Evolutionary conservation across 768 basidiomycete genomes (phyloP), one percentile per base, ranked within the genome.

Genomic region (Phlebiopsis flavidoalba): DNA sequence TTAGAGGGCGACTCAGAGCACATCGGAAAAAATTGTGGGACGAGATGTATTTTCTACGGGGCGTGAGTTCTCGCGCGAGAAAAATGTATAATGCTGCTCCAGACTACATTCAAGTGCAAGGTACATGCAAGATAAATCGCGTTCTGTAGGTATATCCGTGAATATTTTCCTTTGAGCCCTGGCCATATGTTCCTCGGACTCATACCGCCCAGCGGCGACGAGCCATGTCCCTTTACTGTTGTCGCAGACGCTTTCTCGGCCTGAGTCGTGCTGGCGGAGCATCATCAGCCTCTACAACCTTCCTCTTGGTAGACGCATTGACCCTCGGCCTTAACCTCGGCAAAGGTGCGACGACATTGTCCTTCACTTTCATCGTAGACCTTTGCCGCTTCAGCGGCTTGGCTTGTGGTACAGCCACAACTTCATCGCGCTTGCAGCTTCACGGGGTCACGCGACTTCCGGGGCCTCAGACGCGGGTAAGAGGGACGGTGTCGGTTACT

Each of bases 1-100:
- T 70, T 93, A 82, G 72, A 67, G 47, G 40, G 6, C 51, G 37
- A n/a, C 26, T 43, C n/a, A 15, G 47, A 31, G 22, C n/a, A n/a
- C n/a, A n/a, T n/a, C n/a, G 17, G 40, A 10, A 3, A 43, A 12
- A 17, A 43, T 43, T 3, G 17, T 43, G 54, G n/a, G n/a, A n/a
- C n/a, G n/a, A 19, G 54, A 36, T 55, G 14, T 55, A 31, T 22
- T 40, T 55, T 15, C 14, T 36, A 36, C 7, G 33, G 10, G 53
- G n/a, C 35, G 24, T 19, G 11, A 43, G 40, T 43, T 12, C 17
- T 12, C 40, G 40, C 12, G 40, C 40, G 17, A n/a, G n/a, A 12
- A 43, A 43, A 43, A 43, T 43, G 40, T 43, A 43, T 43, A 43
- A 43, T 43, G 40, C 17, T 43, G 17, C 40, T 43, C 17, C 40